Conservation (phyloP, 2,329 filamentous ascomycete species). For the Microthyrium microscopicum region DNA sequence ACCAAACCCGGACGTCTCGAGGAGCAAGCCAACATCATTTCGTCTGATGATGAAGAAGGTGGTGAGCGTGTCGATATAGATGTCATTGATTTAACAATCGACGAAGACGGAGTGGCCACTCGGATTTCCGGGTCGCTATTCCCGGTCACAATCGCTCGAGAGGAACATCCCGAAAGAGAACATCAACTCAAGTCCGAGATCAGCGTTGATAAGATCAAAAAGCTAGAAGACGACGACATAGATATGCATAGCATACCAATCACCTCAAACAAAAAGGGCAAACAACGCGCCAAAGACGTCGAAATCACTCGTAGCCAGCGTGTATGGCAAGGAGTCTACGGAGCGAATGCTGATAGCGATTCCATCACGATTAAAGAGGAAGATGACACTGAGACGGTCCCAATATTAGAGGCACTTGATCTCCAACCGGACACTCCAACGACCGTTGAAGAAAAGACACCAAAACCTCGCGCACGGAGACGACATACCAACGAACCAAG, state of each 20-base stretch:
- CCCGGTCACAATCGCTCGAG: constrained; percentile 42
- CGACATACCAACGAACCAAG: constrained; percentile 13
- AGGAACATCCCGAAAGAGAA: constrained; percentile 5
- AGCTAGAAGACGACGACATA: background rate
- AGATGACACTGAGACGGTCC: constrained; percentile 31
- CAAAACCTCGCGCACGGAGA: constrained; percentile 2
- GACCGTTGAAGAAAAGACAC: constrained; percentile 11
- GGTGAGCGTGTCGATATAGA: constrained; percentile 38
- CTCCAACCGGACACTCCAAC: constrained; percentile 12
- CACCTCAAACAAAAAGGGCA: constrained; percentile 14
- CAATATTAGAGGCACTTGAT: constrained; percentile 19
- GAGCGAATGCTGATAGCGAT: constrained; percentile 20
- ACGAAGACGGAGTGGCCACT: constrained; percentile 23
- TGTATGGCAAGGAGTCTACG: constrained; percentile 28
- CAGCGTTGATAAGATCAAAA: constrained; percentile 2
- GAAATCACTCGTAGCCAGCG: constrained; percentile 25
- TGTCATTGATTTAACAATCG: constrained; percentile 37
- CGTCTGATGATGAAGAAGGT: constrained; percentile 31
- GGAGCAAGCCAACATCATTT: constrained; percentile 25
- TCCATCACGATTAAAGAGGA: constrained; percentile 35
- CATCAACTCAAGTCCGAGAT: constrained; percentile 2
- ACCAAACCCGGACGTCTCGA: constrained; percentile 3
- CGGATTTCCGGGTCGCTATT: constrained; percentile 15
- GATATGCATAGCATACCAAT: constrained; percentile 11
- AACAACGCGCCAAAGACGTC: constrained; percentile 19